phyloP scores from a whole-genome alignment of 257 asterid genomes.

The Ilex asprella region DNA sequence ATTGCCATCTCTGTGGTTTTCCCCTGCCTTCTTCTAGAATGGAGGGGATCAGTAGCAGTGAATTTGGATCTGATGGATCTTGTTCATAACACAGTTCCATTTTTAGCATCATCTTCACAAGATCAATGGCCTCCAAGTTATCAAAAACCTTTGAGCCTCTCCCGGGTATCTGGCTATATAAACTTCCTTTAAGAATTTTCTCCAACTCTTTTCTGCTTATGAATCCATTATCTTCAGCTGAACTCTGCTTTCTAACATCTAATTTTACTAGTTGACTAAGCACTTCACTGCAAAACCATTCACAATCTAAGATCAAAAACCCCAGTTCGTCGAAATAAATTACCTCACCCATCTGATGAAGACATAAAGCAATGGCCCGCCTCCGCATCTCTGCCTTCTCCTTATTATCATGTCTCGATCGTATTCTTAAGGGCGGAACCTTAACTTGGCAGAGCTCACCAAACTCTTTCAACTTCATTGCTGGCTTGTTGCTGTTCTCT shows the following conservation, averaged over 20 bases:
- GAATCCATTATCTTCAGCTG: slow-evolving; percentile 44
- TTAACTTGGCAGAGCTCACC: slow-evolving; percentile 73
- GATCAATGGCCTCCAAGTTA: slow-evolving; percentile 48
- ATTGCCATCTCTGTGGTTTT: slow-evolving; percentile 63
- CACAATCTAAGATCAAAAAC: slow-evolving; percentile 60
- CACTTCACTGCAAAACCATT: slow-evolving; percentile 79
- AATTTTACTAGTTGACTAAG: slow-evolving; percentile 46
- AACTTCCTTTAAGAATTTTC: slow-evolving; percentile 47
- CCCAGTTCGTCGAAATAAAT: slow-evolving; percentile 59
- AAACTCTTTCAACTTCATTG: slow-evolving; percentile 74
- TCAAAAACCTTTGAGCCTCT: slow-evolving; percentile 50
- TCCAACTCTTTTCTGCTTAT: slow-evolving; percentile 62
- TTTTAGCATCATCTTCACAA: slow-evolving; percentile 73
- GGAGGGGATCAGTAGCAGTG: slow-evolving; percentile 53
- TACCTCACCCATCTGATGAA: slow-evolving; percentile 76
- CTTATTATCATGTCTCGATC: slow-evolving; percentile 50
- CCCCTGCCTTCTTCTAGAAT: slow-evolving; percentile 65
- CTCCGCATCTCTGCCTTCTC: slow-evolving; percentile 68
- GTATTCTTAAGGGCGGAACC: slow-evolving; percentile 58
- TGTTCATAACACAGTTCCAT: slow-evolving; percentile 76
- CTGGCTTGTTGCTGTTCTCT: slow-evolving; percentile 58
- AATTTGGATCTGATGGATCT: slow-evolving; percentile 49
- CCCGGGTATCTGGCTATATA: slow-evolving; percentile 54
- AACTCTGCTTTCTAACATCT: slow-evolving; percentile 38
- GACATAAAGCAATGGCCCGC: slow-evolving; percentile 53